Conservation (phyloP, 129 eudicot species). For the Pittosporum tobira region DNA sequence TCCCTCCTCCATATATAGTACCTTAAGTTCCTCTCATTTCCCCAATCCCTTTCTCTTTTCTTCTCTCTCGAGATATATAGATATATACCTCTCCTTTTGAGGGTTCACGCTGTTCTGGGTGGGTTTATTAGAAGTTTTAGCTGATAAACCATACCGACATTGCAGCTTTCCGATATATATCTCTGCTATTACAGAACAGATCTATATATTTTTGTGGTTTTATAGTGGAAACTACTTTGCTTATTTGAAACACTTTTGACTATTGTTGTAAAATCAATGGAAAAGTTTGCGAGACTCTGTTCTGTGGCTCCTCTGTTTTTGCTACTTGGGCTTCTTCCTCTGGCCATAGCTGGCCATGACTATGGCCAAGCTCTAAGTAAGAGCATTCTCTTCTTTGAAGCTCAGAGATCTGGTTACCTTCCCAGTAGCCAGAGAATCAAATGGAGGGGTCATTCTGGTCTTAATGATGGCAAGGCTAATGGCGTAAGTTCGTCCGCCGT, state of each 20-base stretch:
- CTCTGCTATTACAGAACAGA: conserved; percentile 8
- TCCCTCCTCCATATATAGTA: conserved; percentile 22
- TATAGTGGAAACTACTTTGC: neutral
- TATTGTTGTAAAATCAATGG: conserved; percentile 8
- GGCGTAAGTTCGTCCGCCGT: conserved; percentile 15
- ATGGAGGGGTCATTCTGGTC: conserved; percentile 32
- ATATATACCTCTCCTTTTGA: too few species aligned
- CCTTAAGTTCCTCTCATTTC: conserved; percentile 17
- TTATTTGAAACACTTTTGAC: too few species aligned
- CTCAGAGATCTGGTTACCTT: conserved; percentile 83
- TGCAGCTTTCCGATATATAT: neutral
- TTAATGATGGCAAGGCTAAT: conserved; percentile 20
- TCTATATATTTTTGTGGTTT: neutral
- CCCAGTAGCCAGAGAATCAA: conserved; percentile 41
- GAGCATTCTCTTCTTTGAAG: conserved; percentile 74
- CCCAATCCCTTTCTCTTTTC: conserved; percentile 11
- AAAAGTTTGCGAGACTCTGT: conserved; percentile 19
- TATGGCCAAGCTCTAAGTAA: conserved; percentile 40
- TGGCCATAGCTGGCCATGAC: conserved; percentile 37
- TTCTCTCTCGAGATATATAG: too few species aligned
- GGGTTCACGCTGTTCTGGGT: neutral
- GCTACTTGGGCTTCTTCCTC: conserved; percentile 13
- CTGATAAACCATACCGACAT: conserved; percentile 24
- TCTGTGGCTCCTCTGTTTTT: conserved; percentile 30
- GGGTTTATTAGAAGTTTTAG: conserved; percentile 25